phyloP scores from a whole-genome alignment of 169 alveolate species.

The Neospora caninum region DNA sequence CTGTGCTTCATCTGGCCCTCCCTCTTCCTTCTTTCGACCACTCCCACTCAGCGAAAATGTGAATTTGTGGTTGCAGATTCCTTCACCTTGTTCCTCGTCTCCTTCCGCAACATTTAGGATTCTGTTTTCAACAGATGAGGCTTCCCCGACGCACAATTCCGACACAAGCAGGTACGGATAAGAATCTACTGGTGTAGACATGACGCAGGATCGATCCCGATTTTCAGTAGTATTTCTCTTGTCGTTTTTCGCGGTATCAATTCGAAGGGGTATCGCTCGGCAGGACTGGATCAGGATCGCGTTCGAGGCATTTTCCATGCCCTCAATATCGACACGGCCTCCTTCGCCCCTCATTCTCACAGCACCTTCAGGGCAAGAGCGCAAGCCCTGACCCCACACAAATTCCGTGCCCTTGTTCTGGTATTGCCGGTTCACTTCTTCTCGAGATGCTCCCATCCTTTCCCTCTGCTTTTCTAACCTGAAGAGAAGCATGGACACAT shows the following conservation, averaged over 20 bases:
- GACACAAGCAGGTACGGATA: not conserved
- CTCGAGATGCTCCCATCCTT: not conserved
- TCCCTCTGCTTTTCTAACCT: not conserved
- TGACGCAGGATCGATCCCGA: not conserved
- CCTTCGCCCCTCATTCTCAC: not conserved
- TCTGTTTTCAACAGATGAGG: not conserved
- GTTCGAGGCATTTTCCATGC: not conserved
- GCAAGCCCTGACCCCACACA: not conserved
- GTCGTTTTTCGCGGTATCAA: not conserved
- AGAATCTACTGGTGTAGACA: not conserved
- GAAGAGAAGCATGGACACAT: not conserved
- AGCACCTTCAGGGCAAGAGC: not conserved
- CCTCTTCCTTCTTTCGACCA: no score
- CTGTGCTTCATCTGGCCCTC: no score
- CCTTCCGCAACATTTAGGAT: not conserved
- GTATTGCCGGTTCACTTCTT: not conserved
- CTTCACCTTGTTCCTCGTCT: no score
- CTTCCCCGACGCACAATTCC: not conserved
- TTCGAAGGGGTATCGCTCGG: not conserved
- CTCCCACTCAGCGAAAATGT: no score
- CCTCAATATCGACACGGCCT: not conserved
- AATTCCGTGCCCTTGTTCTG: not conserved
- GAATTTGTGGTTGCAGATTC: no score
- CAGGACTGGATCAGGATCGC: not conserved
- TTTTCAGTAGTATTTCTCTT: not conserved